These are phyloP conservation scores for Dactylellina haptotyla DNA, from an alignment of 2,329 filamentous ascomycete species.

Conservation along the genomic window DNA sequence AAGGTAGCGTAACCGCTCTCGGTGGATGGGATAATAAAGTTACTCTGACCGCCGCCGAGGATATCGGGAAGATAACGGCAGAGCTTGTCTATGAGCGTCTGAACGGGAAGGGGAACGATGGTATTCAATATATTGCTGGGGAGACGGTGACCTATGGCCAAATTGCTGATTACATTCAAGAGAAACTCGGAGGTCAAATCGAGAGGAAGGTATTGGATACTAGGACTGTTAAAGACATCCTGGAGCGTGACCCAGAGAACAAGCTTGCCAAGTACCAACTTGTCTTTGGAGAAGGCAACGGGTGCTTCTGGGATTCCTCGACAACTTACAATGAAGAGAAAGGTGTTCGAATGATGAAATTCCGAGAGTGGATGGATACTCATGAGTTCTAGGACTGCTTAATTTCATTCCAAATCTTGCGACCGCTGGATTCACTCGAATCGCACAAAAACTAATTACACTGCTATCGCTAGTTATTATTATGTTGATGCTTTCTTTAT, in stretches of 20 bases:
- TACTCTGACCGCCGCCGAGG: slow-evolving; percentile 71
- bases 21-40: slow-evolving; percentile 72
- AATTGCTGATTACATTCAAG: slow-evolving; percentile 68
- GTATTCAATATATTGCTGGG: slow-evolving; percentile 70
- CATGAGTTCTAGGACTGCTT: slow-evolving; percentile 24
- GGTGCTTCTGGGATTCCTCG: slow-evolving; percentile 69
- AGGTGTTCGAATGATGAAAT: slow-evolving; percentile 61
- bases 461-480: background rate
- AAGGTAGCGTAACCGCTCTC: slow-evolving; percentile 66
- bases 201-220: slow-evolving; percentile 66
- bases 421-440: background rate
- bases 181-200: slow-evolving; percentile 62
- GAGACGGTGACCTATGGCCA: slow-evolving; percentile 71
- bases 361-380: slow-evolving; percentile 49
- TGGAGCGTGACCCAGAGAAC: slow-evolving; percentile 65
- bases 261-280: slow-evolving; percentile 70
- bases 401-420: background rate
- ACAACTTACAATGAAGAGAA: slow-evolving; percentile 67
- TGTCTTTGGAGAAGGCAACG: slow-evolving; percentile 70
- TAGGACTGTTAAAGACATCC: slow-evolving; percentile 63
- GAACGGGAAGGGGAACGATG: slow-evolving; percentile 59
- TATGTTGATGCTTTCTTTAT: background rate
- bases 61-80: slow-evolving; percentile 72
- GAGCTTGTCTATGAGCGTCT: slow-evolving; percentile 66
- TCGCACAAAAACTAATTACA: no score